Percentiles rank a stretch among this genome's conserved stretches.
Conservation (phyloP, 257 asterid species). For the Leonotis leonurus region DNA sequence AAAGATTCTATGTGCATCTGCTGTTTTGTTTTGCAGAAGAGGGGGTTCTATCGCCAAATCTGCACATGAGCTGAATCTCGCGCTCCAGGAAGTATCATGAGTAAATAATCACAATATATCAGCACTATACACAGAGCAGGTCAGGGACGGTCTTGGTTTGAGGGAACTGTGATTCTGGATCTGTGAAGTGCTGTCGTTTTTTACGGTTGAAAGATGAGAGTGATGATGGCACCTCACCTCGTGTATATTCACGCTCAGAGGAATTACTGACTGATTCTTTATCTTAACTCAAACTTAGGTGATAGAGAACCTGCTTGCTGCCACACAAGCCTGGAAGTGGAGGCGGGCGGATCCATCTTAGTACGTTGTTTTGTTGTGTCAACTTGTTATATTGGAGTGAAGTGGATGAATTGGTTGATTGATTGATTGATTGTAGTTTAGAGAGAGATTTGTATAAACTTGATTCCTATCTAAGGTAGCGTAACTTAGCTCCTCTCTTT, state of each 20-base stretch:
- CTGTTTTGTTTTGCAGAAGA: conserved; percentile 47
- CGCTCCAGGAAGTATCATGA: conserved; percentile 77
- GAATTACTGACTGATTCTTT: conserved; percentile 32
- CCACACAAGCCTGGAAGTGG: conserved; percentile 24
- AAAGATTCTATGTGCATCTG: neutral
- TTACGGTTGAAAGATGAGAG: too few relatives aligned
- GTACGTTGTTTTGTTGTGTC: conserved; percentile 24
- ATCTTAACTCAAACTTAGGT: conserved; percentile 22
- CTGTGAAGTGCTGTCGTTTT: conserved; percentile 6
- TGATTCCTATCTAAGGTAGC: conserved; percentile 1
- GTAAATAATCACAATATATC: conserved; percentile 10
- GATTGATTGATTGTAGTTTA: conserved; percentile 27
- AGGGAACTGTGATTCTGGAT: conserved; percentile 17
- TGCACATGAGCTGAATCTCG: conserved; percentile 78
- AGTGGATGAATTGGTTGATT: conserved; percentile 22
- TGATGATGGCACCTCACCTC: conserved; percentile 8
- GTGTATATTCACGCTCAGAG: conserved; percentile 30
- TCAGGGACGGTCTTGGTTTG: too few relatives aligned
- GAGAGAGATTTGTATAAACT: conserved; percentile 34
- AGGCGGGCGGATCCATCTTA: conserved; percentile 14
- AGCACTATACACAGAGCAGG: conserved; percentile 14
- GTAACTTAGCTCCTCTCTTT: conserved; percentile 2
- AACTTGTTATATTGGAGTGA: conserved; percentile 30
- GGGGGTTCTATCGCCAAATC: conserved; percentile 90
- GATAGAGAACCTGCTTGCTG: conserved; percentile 23